Evolutionary conservation across 108 stramenopile genomes (phyloP), one percentile per base, ranked within the genome.

Genomic region (Nitzschia inconspicua): DNA sequence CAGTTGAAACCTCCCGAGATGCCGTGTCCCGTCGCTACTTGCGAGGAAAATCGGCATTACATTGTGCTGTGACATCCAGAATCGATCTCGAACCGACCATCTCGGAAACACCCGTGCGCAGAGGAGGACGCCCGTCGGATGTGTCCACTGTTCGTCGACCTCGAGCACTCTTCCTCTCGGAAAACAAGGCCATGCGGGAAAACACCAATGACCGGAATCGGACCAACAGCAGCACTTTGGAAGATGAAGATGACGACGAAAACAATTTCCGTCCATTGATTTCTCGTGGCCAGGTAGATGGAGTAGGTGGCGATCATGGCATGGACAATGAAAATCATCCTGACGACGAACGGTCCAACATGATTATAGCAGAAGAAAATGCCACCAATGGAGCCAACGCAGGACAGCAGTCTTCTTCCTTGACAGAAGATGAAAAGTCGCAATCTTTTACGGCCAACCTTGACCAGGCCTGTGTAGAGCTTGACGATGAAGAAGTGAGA

Each of bases 71-170:
- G n/a, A 31, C 23, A 35, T 48, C 63, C 47, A 72, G 24, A 9
- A 40, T 9, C 10, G 66, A 62, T 46, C 42, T 47, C 27, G 70
- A 72, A 29, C 32, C 68, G 3, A 51, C 53, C 25, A 53, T 72
- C 25, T 72, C 70, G 8, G 63, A 72, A 42, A 72, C 70, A 10
- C 70, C 70, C 9, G 27, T 72, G 57, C 62, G 70, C 27, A 13
- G 70, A 18, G 70, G 69, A 20, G 69, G 70, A 2, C 55, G 70
- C 37, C 62, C 57, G 22, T 64, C 70, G n/a, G 70, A 64, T 40
- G 22, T 64, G 1, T 72, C 70, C 8, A 72, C 70, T 1, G 40
- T 63, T 5, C 55, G 70, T 19, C 26, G 55, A 43, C 70, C 70
- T 9, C 60, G 70, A 3, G 55, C 70, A 4, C 41, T 72, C 3